Evolutionary conservation across 1,139 yeast species (phyloP), one percentile per base, ranked within the genome.

Genomic region (Saccharomycopsis hybrid): DNA sequence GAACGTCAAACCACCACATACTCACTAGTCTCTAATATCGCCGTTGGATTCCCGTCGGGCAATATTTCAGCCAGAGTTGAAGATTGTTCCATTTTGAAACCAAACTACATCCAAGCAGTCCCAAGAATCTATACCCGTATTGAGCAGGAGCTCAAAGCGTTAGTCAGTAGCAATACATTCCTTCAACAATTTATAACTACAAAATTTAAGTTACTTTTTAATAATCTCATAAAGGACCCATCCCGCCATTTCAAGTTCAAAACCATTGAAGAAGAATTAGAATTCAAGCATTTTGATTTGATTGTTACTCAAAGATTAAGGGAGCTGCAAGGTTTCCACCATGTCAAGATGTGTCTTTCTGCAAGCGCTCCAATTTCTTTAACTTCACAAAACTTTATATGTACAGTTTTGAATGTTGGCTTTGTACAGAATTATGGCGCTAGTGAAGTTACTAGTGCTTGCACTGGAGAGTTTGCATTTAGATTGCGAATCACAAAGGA

Each of bases 291-390:
- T 29, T 69, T 67, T 53, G 74, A 72, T 54, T 57, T 59, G 35
- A 54, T 65, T 11, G 53, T 70, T 42, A 56, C 66, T 43, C 57
- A 62, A 3, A 62, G 66, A 51, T 57, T 74, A 37, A 62, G 73
- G 46, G 59, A 60, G 25, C 62, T 64, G 27, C 58, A 72, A 48
- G 77, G 77, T 1, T 67, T 72, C 54, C 71, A 71, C 33, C 64
- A 69, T 41, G 58, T 69, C 48, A 55, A 59, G 36, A 55, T 61
- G 40, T 55, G 68, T 44, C 59, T 68, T 48, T 63, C 76, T 47
- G 81, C 80, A 2, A 71, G 77, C 36, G 81, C 81, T n/a, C 81
- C 82, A 27, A 72, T 76, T 44, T 62, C 75, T 29, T 67, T 72
- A 25, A 68, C 68, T 41, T 70, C 79, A 2, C 66, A 76, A 43